Conservation (phyloP, 1,284 basidiomycete genomes). For the Trichosporon inkin region DNA sequence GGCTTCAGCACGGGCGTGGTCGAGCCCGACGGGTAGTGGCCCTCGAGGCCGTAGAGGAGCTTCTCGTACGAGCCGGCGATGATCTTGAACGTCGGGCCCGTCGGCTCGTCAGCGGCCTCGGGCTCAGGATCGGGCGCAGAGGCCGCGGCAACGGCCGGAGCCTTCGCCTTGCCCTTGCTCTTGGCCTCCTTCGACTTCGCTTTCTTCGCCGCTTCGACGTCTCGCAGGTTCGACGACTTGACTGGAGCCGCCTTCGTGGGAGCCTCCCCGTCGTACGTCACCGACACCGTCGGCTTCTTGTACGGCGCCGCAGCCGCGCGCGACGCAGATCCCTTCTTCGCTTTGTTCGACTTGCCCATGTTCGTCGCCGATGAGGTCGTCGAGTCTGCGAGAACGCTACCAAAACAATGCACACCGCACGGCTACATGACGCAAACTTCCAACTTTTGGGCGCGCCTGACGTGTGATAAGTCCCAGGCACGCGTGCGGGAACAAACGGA, state of each 20-base stretch:
- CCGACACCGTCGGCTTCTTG: constrained; percentile 35
- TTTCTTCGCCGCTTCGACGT: neutral
- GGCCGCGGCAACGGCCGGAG: constrained; percentile 2
- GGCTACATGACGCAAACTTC: neutral
- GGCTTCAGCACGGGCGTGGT: constrained; percentile 59
- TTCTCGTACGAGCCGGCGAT: constrained; percentile 93
- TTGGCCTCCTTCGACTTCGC: neutral
- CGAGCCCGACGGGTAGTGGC: constrained; percentile 48
- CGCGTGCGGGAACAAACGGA: constrained; percentile 5
- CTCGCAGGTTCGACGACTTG: neutral
- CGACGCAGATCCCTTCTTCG: constrained; percentile 18
- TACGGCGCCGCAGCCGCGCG: constrained; percentile 13
- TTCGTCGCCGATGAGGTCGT: constrained; percentile 3
- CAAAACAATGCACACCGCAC: neutral
- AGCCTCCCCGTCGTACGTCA: constrained; percentile 34
- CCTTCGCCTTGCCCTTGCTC: constrained; percentile 26
- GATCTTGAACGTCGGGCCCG: constrained; percentile 65
- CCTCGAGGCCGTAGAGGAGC: constrained; percentile 84
- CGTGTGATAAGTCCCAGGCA: constrained; percentile 2
- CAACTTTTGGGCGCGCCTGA: constrained; percentile 13
- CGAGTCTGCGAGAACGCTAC: neutral
- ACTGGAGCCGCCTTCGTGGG: constrained; percentile 13
- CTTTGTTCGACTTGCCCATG: constrained; percentile 35
- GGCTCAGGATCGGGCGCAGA: neutral
- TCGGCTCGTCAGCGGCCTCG: constrained; percentile 4